Evolutionary conservation across 1,284 basidiomycete species (phyloP).

Genomic region (Trametes pubescens): DNA sequence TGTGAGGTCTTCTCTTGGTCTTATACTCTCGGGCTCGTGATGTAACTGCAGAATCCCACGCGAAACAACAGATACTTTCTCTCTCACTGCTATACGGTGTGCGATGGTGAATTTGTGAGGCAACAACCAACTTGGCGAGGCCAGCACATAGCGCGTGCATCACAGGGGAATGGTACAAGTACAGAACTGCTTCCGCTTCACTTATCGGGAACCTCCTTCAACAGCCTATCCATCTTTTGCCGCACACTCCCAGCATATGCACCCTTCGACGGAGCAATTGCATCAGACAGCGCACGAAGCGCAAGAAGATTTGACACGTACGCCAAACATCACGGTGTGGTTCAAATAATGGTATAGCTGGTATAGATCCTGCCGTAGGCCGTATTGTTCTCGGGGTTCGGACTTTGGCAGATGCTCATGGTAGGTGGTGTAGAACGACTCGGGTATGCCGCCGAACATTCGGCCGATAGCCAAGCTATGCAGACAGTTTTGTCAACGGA

Average conservation of each 20-base stretch:
- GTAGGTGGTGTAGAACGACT: conserved; percentile 78
- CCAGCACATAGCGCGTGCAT: too few relatives aligned
- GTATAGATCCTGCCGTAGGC: conserved; percentile 76
- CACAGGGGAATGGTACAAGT: background rate
- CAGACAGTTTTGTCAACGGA: conserved; percentile 2
- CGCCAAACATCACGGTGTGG: conserved; percentile 79
- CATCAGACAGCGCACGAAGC: conserved; percentile 3
- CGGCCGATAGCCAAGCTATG: conserved; percentile 79
- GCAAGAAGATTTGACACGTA: conserved; percentile 35
- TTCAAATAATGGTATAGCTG: conserved; percentile 91
- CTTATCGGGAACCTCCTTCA: conserved; percentile 44
- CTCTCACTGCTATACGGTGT: background rate
- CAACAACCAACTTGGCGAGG: too few relatives aligned
- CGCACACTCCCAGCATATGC: conserved; percentile 63
- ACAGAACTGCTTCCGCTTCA: background rate
- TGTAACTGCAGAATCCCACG: conserved; percentile 6
- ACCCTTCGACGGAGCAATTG: conserved; percentile 44
- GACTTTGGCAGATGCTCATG: conserved; percentile 74
- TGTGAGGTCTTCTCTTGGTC: background rate
- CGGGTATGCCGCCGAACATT: conserved; percentile 85
- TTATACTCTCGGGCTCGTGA: conserved; percentile 1
- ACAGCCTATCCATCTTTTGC: conserved; percentile 61
- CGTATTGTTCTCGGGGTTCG: conserved; percentile 75
- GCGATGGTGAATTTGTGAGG: background rate
- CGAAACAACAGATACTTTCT: conserved; percentile 8